These are phyloP conservation scores for Scedosporium dehoogii DNA, from an alignment of 2,329 filamentous ascomycete genomes.

Conservation along the genomic window DNA sequence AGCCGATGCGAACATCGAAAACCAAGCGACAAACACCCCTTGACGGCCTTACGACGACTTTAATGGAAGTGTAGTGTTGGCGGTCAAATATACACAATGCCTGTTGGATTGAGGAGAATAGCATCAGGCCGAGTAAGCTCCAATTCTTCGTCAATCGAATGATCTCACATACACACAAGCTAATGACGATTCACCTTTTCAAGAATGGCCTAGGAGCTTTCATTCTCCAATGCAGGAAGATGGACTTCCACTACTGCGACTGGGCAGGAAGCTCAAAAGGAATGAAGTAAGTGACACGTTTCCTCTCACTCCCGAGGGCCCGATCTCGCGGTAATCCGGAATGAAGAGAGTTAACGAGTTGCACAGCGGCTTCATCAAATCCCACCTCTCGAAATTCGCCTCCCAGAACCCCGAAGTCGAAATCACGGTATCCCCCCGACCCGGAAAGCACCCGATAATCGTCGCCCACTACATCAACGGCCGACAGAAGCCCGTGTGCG, in stretches of 20 bases:
- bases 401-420: slow-evolving; percentile 77
- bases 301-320: background rate
- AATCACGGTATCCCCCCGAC: slow-evolving; percentile 82
- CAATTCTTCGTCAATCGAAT: background rate
- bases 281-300: slow-evolving; percentile 62
- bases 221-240: slow-evolving; percentile 90
- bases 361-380: slow-evolving; percentile 68
- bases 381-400: slow-evolving; percentile 68
- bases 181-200: slow-evolving; percentile 8
- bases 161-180: background rate
- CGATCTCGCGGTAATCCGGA: background rate
- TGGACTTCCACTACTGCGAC: slow-evolving; percentile 97
- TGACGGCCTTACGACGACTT: background rate
- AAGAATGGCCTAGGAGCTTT: slow-evolving; percentile 96
- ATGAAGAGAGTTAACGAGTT: slow-evolving; percentile 16
- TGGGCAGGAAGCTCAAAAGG: slow-evolving; percentile 86
- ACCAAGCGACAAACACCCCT: background rate
- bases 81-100: slow-evolving; percentile 28
- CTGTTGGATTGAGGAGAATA: slow-evolving; percentile 41
- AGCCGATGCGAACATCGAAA: background rate
- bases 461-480: slow-evolving; percentile 91
- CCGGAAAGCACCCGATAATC: slow-evolving; percentile 81
- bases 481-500: slow-evolving; percentile 73
- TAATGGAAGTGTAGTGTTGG: background rate
- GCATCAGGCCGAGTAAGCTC: slow-evolving; percentile 41